phyloP scores from a whole-genome alignment of 1,139 yeast genomes.

The Hansenula sp. region DNA sequence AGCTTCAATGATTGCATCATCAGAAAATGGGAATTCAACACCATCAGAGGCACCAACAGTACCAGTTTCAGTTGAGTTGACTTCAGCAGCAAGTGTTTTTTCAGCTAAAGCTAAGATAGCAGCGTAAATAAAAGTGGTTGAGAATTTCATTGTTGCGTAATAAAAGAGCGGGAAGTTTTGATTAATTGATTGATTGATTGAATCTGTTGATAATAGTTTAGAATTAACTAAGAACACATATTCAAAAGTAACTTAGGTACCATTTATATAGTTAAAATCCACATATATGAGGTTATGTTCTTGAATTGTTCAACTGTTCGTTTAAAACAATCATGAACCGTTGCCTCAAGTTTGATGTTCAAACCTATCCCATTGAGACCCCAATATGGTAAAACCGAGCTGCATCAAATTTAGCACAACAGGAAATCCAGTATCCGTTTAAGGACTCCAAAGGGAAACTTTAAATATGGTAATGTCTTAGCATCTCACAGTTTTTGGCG shows the following conservation, averaged over 20 bases:
- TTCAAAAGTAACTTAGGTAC: no score
- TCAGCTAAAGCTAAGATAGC: slow-evolving; percentile 13
- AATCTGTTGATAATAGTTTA: not conserved
- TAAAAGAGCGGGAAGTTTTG: not conserved
- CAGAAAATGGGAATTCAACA: slow-evolving; percentile 13
- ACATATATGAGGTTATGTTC: not conserved
- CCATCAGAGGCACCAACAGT: slow-evolving; percentile 22
- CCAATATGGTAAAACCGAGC: slow-evolving; percentile 2
- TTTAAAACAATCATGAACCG: not conserved
- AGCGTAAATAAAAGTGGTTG: slow-evolving; percentile 13
- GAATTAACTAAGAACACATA: not conserved
- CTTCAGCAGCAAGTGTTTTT: slow-evolving; percentile 10
- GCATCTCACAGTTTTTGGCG: not conserved
- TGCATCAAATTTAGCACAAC: slow-evolving; percentile 2
- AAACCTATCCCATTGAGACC: slow-evolving; percentile 1
- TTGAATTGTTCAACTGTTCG: not conserved
- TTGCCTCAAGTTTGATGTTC: not conserved
- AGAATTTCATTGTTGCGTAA: slow-evolving; percentile 8
- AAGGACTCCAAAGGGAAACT: not conserved
- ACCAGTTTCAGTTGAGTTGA: slow-evolving; percentile 14
- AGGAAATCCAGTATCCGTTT: not conserved
- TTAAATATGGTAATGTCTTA: not conserved
- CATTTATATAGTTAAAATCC: not conserved
- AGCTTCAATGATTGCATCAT: slow-evolving; percentile 23
- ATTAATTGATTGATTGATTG: not conserved